These are phyloP conservation scores for Chrysanthemum lavandulifolium DNA, from an alignment of 129 eudicot genomes.

Conservation along the genomic window DNA sequence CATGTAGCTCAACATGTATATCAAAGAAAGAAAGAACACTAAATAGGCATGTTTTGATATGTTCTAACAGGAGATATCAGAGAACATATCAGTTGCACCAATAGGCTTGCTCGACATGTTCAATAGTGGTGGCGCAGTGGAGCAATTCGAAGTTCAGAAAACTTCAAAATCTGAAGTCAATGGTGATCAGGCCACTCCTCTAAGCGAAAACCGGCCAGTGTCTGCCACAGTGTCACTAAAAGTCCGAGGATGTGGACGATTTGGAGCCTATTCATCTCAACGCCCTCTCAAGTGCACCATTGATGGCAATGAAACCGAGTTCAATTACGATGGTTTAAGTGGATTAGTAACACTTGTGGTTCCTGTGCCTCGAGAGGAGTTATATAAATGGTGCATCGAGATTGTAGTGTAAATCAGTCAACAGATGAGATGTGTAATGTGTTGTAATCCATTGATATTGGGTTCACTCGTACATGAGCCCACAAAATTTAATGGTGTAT, in stretches of 20 bases:
- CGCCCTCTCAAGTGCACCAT: slow-evolving; percentile 57
- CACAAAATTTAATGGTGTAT: background rate
- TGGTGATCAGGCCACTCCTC: slow-evolving; percentile 20
- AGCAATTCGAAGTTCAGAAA: slow-evolving; percentile 40
- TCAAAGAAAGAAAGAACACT: background rate
- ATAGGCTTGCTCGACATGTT: slow-evolving; percentile 83
- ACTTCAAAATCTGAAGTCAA: slow-evolving; percentile 31
- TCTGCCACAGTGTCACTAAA: slow-evolving; percentile 51
- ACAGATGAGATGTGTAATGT: background rate
- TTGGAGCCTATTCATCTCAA: slow-evolving; percentile 70
- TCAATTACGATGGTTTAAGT: slow-evolving; percentile 40
- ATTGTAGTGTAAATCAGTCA: slow-evolving; percentile 40
- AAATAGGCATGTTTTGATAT: background rate
- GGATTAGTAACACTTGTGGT: slow-evolving; percentile 57
- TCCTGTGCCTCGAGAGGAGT: slow-evolving; percentile 58
- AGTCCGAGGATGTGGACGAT: slow-evolving; percentile 72
- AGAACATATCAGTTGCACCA: slow-evolving; percentile 62
- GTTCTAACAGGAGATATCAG: slow-evolving; percentile 54
- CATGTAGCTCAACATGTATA: slow-evolving; percentile 1
- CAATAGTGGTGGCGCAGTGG: slow-evolving; percentile 69
- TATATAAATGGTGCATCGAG: slow-evolving; percentile 70
- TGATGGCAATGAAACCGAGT: slow-evolving; percentile 43
- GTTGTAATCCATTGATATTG: background rate
- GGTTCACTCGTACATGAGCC: slow-evolving; percentile 1
- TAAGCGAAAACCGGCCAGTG: slow-evolving; percentile 37